Percentiles rank a stretch among this genome's conserved stretches.
Evolutionary conservation across 1,284 basidiomycete genomes (phyloP).

Genomic region (Ceraceosorus guamensis): DNA sequence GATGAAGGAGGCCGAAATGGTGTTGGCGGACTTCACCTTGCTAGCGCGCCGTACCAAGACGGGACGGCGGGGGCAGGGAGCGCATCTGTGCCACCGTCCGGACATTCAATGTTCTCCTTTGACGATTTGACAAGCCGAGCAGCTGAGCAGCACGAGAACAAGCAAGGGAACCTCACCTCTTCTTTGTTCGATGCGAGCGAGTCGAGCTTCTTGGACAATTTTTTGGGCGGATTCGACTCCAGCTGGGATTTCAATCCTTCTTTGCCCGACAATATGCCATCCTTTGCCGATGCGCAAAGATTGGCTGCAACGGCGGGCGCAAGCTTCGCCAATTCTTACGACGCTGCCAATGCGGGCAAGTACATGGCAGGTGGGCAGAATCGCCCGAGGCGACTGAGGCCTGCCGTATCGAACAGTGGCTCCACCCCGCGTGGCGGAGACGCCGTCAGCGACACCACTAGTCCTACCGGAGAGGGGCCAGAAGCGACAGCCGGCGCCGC

Average conservation of each 20-base stretch:
- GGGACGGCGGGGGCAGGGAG: not conserved
- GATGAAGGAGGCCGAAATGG: too few relatives aligned
- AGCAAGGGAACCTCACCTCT: not conserved
- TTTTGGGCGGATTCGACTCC: slow-evolving; percentile 33
- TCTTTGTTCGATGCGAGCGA: slow-evolving; percentile 37
- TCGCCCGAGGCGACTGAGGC: too few relatives aligned
- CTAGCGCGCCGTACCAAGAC: not conserved
- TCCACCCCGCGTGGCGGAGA: too few relatives aligned
- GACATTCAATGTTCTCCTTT: not conserved
- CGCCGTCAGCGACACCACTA: too few relatives aligned
- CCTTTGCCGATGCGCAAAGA: slow-evolving; percentile 34
- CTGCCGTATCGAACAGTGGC: too few relatives aligned
- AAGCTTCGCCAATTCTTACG: too few relatives aligned
- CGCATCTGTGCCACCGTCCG: not conserved
- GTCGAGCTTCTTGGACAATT: slow-evolving; percentile 28
- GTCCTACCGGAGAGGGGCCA: not conserved
- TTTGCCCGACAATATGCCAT: slow-evolving; percentile 36
- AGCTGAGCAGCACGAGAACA: not conserved
- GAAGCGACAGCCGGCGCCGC: not conserved
- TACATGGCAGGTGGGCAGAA: too few relatives aligned
- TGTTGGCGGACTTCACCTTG: too few relatives aligned
- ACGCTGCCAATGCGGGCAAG: too few relatives aligned
- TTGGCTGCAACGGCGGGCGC: slow-evolving; percentile 1
- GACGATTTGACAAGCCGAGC: not conserved
- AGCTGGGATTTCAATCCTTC: slow-evolving; percentile 38